These are phyloP conservation scores for Kodamaea plutei DNA, from an alignment of 1,139 yeast species.

Conservation along the genomic window DNA sequence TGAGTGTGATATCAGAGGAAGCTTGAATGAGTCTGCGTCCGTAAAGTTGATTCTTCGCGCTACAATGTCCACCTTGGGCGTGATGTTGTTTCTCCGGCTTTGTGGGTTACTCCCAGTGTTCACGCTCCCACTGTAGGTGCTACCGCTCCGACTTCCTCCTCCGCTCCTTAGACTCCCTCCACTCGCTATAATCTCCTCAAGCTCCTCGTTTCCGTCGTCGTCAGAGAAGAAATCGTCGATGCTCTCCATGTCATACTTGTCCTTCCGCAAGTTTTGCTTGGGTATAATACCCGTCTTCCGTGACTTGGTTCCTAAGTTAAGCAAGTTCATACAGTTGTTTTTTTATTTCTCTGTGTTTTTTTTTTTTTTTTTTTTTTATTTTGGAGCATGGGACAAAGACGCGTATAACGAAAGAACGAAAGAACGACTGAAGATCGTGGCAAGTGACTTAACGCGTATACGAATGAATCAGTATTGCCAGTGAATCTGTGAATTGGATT, in stretches of 20 bases:
- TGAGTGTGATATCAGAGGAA: conserved; percentile 27
- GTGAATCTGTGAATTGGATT: no score
- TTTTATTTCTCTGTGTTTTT: conserved; percentile 3
- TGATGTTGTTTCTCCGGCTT: conserved; percentile 4
- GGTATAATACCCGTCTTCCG: conserved; percentile 60
- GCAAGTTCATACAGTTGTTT: conserved; percentile 49
- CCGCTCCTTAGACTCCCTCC: conserved; percentile 1
- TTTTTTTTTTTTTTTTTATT: no score
- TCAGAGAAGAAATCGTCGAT: conserved; percentile 66
- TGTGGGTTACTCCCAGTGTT: conserved; percentile 4
- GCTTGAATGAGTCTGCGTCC: conserved; percentile 27
- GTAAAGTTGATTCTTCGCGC: conserved; percentile 39
- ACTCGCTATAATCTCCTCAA: neutral
- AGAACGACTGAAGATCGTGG: neutral
- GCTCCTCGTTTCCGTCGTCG: conserved; percentile 30
- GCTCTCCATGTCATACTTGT: conserved; percentile 74
- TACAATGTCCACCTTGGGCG: conserved; percentile 19
- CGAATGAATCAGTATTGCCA: no score
- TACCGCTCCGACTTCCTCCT: conserved; percentile 3
- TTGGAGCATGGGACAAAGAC: conserved; percentile 4
- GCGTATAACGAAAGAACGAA: conserved; percentile 2
- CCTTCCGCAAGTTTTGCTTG: conserved; percentile 49
- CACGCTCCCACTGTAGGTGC: conserved; percentile 3
- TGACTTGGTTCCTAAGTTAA: conserved; percentile 51
- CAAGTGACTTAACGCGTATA: no score